phyloP scores from a whole-genome alignment of 352 stramenopile species.

The Blastocystis sp. region DNA sequence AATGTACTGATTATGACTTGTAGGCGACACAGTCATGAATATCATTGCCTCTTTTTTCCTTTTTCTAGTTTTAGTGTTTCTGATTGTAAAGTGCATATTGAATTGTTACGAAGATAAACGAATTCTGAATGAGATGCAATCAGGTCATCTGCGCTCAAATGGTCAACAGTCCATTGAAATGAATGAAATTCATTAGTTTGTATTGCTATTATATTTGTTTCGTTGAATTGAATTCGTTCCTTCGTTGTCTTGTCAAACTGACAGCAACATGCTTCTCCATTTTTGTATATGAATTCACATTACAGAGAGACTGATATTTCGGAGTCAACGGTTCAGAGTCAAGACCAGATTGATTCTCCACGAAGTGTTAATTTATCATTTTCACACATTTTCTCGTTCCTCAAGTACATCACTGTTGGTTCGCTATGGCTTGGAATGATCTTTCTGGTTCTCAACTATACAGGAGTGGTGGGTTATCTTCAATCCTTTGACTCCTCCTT shows the following conservation, averaged over 20 bases:
- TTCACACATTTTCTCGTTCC: neutral
- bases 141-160: neutral
- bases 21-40: slow-evolving; percentile 27
- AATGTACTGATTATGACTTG: neutral
- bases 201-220: neutral
- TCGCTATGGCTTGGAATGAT: neutral
- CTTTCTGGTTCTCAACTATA: neutral
- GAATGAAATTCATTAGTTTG: neutral
- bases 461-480: neutral
- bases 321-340: too few relatives aligned
- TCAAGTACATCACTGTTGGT: slow-evolving; percentile 7
- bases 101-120: slow-evolving; percentile 1
- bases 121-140: neutral
- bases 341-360: too few relatives aligned
- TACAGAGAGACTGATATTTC: neutral
- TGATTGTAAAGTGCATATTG: slow-evolving; percentile 43
- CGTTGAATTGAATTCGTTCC: neutral
- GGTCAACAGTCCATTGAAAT: neutral
- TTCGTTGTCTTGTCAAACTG: neutral
- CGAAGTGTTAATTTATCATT: neutral
- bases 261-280: neutral
- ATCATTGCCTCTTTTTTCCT: slow-evolving; percentile 20
- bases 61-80: slow-evolving; percentile 3
- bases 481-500: slow-evolving; percentile 22
- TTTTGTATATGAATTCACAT: neutral